Percentiles rank a stretch among this genome's conserved stretches.
phyloP scores from a whole-genome alignment of 805 yeast species.

The Candida odintsovae region DNA sequence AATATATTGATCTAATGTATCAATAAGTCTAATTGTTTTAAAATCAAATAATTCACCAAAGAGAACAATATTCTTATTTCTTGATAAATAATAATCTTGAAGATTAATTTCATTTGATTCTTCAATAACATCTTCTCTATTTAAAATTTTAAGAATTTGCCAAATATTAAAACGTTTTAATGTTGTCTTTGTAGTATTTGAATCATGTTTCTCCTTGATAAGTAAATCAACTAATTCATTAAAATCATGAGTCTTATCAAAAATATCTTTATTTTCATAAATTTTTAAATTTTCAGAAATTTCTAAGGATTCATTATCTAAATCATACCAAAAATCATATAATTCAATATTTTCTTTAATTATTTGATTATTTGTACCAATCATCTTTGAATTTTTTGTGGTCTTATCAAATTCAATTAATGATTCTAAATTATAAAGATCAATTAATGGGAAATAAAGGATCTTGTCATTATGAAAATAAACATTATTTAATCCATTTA shows the following conservation, averaged over 20 bases:
- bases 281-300: conserved; percentile 5
- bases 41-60: conserved; percentile 29
- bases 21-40: conserved; percentile 20
- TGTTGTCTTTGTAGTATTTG: conserved; percentile 21
- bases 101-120: conserved; percentile 19
- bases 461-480: conserved; percentile 37
- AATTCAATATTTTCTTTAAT: conserved; percentile 46
- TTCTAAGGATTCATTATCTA: conserved; percentile 42
- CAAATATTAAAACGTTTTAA: conserved; percentile 27
- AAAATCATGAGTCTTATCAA: conserved; percentile 18
- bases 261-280: conserved; percentile 10
- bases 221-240: conserved; percentile 11
- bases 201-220: conserved; percentile 22
- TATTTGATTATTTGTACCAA: conserved; percentile 67
- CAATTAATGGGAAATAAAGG: conserved; percentile 52
- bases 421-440: conserved; percentile 49
- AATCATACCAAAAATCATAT: conserved; percentile 60
- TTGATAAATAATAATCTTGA: conserved; percentile 26
- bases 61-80: conserved; percentile 26
- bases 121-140: conserved; percentile 8
- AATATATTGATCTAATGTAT: conserved; percentile 12
- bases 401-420: conserved; percentile 24
- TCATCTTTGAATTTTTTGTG: conserved; percentile 31
- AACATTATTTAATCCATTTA: conserved; percentile 35
- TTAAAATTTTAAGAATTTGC: conserved; percentile 27